These are phyloP conservation scores for Ampelocalamus luodianensis DNA, from an alignment of 176 grass and related monocot genomes.

Conservation along the genomic window DNA sequence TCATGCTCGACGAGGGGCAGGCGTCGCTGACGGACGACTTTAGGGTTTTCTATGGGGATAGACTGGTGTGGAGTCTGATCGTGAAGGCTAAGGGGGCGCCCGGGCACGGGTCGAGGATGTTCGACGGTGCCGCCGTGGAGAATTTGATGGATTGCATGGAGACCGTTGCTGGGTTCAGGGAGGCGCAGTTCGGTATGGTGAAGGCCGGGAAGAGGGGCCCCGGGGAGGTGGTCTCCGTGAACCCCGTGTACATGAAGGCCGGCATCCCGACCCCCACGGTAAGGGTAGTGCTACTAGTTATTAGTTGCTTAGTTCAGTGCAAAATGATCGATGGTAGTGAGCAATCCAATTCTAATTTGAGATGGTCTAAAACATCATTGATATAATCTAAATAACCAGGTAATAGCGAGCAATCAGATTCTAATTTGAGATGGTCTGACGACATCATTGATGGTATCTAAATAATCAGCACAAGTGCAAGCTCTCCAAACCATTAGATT, in stretches of 20 bases:
- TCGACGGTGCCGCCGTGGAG: conserved; percentile 70
- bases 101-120: conserved; percentile 80
- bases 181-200: conserved; percentile 68
- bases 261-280: conserved; percentile 80
- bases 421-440: background rate
- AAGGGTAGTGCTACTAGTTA: conserved; percentile 17
- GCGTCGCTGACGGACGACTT: conserved; percentile 76
- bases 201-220: conserved; percentile 60
- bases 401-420: background rate
- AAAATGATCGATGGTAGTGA: background rate
- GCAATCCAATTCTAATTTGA: background rate
- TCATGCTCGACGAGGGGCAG: conserved; percentile 92
- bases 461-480: background rate
- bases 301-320: background rate
- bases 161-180: conserved; percentile 62
- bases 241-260: conserved; percentile 85
- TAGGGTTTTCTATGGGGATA: conserved; percentile 84
- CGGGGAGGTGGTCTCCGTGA: conserved; percentile 74
- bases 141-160: conserved; percentile 80
- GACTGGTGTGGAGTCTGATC: conserved; percentile 64
- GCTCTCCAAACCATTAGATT: background rate
- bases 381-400: background rate
- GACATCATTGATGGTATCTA: background rate
- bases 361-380: background rate
- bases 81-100: conserved; percentile 74